Conservation (phyloP, 306 rosid species). For the Trifolium fragiferum region DNA sequence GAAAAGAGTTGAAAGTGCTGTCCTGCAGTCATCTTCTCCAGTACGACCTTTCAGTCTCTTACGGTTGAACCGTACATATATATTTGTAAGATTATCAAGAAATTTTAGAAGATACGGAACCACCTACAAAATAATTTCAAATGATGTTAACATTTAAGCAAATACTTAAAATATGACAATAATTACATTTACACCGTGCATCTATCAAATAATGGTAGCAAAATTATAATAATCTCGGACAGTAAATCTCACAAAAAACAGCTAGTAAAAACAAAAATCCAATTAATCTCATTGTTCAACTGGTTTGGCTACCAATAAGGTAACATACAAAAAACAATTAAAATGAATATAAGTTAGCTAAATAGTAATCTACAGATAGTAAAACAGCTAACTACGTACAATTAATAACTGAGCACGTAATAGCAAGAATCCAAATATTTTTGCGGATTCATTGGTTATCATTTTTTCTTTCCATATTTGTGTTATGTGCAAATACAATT, state of each 20-base stretch:
- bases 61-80: conserved; percentile 93
- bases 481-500: background rate
- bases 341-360: background rate
- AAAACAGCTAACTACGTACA: conserved; percentile 12
- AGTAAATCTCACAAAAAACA: conserved; percentile 31
- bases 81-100: conserved; percentile 95
- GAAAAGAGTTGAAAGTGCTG: conserved; percentile 89
- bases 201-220: conserved; percentile 7
- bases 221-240: background rate
- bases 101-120: conserved; percentile 95
- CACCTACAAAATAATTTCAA: conserved; percentile 59
- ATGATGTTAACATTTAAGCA: conserved; percentile 17
- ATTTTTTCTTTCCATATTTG: background rate
- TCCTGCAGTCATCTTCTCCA: conserved; percentile 92
- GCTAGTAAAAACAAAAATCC: too few relatives aligned
- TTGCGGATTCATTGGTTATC: background rate
- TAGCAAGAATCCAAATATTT: conserved; percentile 19
- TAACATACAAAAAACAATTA: background rate
- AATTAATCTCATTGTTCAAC: too few relatives aligned
- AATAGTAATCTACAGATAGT: conserved; percentile 6
- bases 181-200: background rate
- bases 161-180: conserved; percentile 16
- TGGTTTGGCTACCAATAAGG: conserved; percentile 3
- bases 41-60: conserved; percentile 99
- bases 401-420: conserved; percentile 12